phyloP scores from a whole-genome alignment of 257 asterid species.

The Penstemon newberryi region DNA sequence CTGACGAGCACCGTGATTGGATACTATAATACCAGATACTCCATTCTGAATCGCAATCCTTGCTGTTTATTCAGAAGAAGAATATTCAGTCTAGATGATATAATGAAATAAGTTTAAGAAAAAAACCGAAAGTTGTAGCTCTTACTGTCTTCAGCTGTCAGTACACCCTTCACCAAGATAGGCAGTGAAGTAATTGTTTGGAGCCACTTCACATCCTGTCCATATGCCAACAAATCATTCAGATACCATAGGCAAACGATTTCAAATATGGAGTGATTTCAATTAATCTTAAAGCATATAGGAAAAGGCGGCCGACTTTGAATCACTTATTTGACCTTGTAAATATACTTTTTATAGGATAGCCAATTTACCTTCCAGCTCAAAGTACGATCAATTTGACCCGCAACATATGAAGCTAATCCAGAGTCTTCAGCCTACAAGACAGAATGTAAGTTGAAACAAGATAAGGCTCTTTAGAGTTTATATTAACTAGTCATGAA shows the following conservation, averaged over 20 bases:
- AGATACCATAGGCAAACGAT: not conserved
- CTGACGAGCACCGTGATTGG: slow-evolving; percentile 98
- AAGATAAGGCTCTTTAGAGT: not conserved
- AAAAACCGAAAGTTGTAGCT: slow-evolving; percentile 1
- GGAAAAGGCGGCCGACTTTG: no score
- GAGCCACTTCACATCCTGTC: slow-evolving; percentile 96
- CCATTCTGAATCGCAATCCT: slow-evolving; percentile 83
- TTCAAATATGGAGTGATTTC: not conserved
- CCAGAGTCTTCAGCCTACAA: slow-evolving; percentile 75
- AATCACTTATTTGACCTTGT: no score
- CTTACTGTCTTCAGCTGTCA: slow-evolving; percentile 93
- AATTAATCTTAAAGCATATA: no score
- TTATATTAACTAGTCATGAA: not conserved
- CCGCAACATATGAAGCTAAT: slow-evolving; percentile 81
- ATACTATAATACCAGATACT: slow-evolving; percentile 89
- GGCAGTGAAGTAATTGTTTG: slow-evolving; percentile 94
- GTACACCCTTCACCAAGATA: slow-evolving; percentile 90
- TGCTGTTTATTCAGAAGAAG: slow-evolving; percentile 43
- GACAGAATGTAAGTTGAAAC: slow-evolving; percentile 25
- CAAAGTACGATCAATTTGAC: slow-evolving; percentile 84
- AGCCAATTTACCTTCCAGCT: slow-evolving; percentile 77
- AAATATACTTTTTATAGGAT: not conserved
- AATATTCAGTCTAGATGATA: slow-evolving; percentile 14
- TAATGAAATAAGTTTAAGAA: not conserved
- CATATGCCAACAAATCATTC: slow-evolving; percentile 20